Evolutionary conservation across 306 rosid genomes (phyloP), one percentile per base, ranked within the genome.

Genomic region (Vigna nakashimae): DNA sequence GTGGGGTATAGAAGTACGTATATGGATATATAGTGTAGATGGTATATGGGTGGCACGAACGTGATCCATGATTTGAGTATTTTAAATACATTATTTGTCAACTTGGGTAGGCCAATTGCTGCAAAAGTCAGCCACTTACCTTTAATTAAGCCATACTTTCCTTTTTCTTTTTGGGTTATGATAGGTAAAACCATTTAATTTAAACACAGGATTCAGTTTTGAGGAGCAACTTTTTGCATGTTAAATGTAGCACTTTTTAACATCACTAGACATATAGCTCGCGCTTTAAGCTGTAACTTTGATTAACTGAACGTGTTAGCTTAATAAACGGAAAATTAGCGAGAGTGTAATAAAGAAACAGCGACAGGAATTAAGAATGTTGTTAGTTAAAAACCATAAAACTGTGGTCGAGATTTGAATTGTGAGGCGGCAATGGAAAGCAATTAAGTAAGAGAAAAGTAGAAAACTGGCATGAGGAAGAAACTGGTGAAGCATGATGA

Each of bases 51-150:
- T 66, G 3, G 68, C 60, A 74, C 46, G 43, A 73, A 75, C 4
- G n/a, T 6, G 42, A 76, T 76, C 72, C 16, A 50, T 75, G 26
- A 34, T 20, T 24, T 45, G 55, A 14, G 28, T 6, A 24, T 64
- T 46, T 68, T 46, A 14, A 68, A 46, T 3, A 15, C 8, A 55
- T 15, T 42, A 65, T 22, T 50, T 1, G 75, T 43, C 75, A 55
- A 78, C 42, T 65, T 78, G 76, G 63, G 63, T 68, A 57, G 69
- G 69, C 46, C 40, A 68, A 18, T 57, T 53, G 40, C 76, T 69
- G 76, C 69, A 69, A 71, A 57, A 78, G 26, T 59, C 76, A 69
- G 82, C 82, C 64, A 59, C 76, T 78, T 58, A 45, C 14, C 59
- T 52, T 65, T 76, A 57, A 60, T 17, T 48, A 69, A 58, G 45